These are phyloP conservation scores for Asterella californica DNA, from an alignment of 225 moss, liverwort and hornwort genomes.

Conservation along the genomic window DNA sequence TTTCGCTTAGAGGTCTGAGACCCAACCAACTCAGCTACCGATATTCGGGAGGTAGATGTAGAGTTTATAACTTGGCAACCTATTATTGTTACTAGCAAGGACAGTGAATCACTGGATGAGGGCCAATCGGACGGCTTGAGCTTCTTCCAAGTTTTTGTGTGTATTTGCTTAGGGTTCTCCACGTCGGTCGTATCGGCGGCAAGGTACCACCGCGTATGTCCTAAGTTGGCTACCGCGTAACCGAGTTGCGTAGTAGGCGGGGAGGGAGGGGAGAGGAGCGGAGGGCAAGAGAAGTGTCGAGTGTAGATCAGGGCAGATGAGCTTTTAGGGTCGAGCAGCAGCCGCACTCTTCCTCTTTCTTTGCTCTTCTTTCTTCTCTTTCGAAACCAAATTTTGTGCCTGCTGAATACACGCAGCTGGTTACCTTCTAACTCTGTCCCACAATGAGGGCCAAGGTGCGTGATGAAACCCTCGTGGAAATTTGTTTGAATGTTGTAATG, in stretches of 20 bases:
- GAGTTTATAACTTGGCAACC: too few species aligned
- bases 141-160: too few species aligned
- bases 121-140: too few species aligned
- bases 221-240: not conserved
- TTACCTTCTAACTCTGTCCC: not conserved
- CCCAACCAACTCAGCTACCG: too few species aligned
- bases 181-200: not conserved
- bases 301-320: too few species aligned
- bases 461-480: not conserved
- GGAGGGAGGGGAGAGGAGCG: not conserved
- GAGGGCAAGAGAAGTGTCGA: too few species aligned
- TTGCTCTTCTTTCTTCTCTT: not conserved
- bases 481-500: not conserved
- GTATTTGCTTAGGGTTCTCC: slow-evolving; percentile 5
- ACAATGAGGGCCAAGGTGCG: slow-evolving; percentile 6
- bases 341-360: not conserved
- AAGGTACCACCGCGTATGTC: not conserved
- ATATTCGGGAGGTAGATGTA: too few species aligned
- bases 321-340: slow-evolving; percentile 5
- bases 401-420: not conserved
- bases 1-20: too few species aligned
- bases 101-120: too few species aligned
- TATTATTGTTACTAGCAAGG: too few species aligned
- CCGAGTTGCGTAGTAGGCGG: not conserved
- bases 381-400: not conserved